Evolutionary conservation across 2,329 filamentous ascomycete species (phyloP).

Genomic region (Trichophaea hybrida): DNA sequence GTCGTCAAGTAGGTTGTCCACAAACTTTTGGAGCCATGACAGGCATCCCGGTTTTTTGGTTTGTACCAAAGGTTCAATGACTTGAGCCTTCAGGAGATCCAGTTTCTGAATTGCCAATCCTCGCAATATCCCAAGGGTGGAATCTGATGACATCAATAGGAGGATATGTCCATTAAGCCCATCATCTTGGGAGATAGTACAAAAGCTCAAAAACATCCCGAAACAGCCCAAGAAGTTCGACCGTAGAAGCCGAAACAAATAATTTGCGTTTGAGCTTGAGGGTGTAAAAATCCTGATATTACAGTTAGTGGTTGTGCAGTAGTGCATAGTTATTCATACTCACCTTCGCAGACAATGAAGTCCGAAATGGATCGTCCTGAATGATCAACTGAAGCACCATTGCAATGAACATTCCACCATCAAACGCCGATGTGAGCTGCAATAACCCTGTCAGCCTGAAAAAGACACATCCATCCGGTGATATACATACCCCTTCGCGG

Average conservation of each 20-base stretch:
- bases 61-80: conserved; percentile 25
- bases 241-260: conserved; percentile 19
- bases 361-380: neutral
- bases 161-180: conserved; percentile 22
- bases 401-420: neutral
- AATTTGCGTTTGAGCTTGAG: conserved; percentile 23
- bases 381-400: neutral
- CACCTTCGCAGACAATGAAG: neutral
- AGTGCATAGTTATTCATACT: neutral
- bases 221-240: conserved; percentile 28
- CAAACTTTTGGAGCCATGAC: conserved; percentile 23
- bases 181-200: conserved; percentile 23
- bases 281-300: conserved; percentile 24
- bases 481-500: neutral
- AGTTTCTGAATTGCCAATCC: conserved; percentile 32
- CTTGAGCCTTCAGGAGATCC: conserved; percentile 20
- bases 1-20: conserved; percentile 26
- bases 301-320: neutral
- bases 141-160: conserved; percentile 27
- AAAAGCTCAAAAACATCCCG: conserved; percentile 29
- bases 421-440: neutral
- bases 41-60: conserved; percentile 17
- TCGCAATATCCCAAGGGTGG: conserved; percentile 28
- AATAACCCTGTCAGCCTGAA: too few relatives aligned
- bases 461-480: too few relatives aligned